These are phyloP conservation scores for Toxoplasma gondii DNA, from an alignment of 169 alveolate species.

Conservation along the genomic window DNA sequence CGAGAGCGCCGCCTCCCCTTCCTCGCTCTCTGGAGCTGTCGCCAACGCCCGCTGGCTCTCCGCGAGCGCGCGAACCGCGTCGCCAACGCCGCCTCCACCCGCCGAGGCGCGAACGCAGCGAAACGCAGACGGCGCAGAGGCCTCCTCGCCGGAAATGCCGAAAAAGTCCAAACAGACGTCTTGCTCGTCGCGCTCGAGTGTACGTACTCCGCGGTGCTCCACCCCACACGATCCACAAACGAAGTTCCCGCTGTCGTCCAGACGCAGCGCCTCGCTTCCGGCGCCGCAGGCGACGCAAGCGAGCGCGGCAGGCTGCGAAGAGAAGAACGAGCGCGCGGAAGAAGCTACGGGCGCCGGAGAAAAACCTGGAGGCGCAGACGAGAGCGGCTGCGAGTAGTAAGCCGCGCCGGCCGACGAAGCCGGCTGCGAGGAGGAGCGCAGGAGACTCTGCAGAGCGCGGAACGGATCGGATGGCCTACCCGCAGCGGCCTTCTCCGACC, in stretches of 20 bases:
- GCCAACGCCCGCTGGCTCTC: not conserved
- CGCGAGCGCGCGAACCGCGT: not conserved
- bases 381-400: not conserved
- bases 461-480: not conserved
- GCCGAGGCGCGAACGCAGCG: not conserved
- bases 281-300: not conserved
- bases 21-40: not conserved
- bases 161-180: not conserved
- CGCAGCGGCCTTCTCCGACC: not conserved
- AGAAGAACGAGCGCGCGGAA: not conserved
- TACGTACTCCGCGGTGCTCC: slow-evolving; percentile 37
- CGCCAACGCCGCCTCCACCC: not conserved
- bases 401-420: not conserved
- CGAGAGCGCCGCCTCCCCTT: not conserved
- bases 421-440: slow-evolving; percentile 22
- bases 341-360: not conserved
- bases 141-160: not conserved
- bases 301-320: slow-evolving; percentile 7
- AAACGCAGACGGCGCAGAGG: not conserved
- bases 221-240: slow-evolving; percentile 24
- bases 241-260: not conserved
- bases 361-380: not conserved
- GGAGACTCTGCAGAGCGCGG: not conserved
- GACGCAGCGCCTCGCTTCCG: not conserved
- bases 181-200: slow-evolving; percentile 35